Conservation (phyloP, 2,329 filamentous ascomycete genomes). For the Epicoccum nigrum region DNA sequence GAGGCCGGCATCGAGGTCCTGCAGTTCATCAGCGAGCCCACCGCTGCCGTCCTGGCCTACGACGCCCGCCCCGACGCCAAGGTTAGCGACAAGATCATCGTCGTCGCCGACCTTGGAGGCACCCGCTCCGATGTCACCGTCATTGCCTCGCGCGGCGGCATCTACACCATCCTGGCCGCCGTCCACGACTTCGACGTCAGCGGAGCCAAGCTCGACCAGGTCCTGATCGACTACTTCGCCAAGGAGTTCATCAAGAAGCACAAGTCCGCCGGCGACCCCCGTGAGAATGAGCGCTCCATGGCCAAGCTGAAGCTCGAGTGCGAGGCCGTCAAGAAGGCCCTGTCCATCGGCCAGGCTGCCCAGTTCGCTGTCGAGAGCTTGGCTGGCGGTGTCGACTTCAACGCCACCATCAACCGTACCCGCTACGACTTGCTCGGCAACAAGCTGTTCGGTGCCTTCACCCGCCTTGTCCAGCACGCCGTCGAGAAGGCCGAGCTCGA, state of each 20-base stretch:
- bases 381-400: slow-evolving; percentile 87
- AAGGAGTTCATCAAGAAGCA: slow-evolving; percentile 99
- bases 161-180: slow-evolving; percentile 94
- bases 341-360: slow-evolving; percentile 86
- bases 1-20: slow-evolving; percentile 85
- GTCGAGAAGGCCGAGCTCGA: slow-evolving; percentile 93
- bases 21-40: slow-evolving; percentile 90
- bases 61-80: slow-evolving; percentile 80
- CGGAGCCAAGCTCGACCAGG: slow-evolving; percentile 84
- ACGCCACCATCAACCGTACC: slow-evolving; percentile 87
- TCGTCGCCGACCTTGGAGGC: slow-evolving; percentile 91
- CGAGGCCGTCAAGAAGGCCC: slow-evolving; percentile 88
- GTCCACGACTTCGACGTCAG: slow-evolving; percentile 95
- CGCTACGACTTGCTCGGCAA: slow-evolving; percentile 88
- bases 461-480: slow-evolving; percentile 79
- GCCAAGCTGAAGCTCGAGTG: slow-evolving; percentile 93
- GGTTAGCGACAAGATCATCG: slow-evolving; percentile 82
- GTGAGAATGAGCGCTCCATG: slow-evolving; percentile 77
- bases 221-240: slow-evolving; percentile 93
- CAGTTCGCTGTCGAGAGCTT: slow-evolving; percentile 93
- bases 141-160: slow-evolving; percentile 87
- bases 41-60: slow-evolving; percentile 87
- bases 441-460: slow-evolving; percentile 89
- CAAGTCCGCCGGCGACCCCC: slow-evolving; percentile 74
- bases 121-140: slow-evolving; percentile 92